phyloP scores from a whole-genome alignment of 2,329 filamentous ascomycete species.

The Juglanconis juglandina region DNA sequence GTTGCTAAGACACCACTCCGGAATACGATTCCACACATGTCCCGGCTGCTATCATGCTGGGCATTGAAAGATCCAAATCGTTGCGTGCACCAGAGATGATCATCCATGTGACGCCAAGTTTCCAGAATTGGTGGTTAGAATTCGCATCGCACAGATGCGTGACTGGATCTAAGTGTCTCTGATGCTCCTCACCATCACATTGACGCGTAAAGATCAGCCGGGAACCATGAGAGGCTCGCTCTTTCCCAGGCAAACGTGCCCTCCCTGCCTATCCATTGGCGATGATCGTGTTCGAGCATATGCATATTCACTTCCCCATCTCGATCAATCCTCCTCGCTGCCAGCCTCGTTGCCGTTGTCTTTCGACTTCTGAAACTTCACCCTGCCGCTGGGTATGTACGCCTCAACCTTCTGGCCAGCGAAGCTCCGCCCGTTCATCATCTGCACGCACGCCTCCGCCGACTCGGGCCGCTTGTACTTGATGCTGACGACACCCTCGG shows the following conservation, averaged over 20 bases:
- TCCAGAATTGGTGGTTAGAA: no score
- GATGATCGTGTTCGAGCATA: background rate
- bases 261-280: no score
- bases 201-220: no score
- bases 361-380: conserved; percentile 69
- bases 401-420: conserved; percentile 70
- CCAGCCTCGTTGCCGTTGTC: conserved; percentile 49
- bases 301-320: conserved; percentile 6
- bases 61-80: background rate
- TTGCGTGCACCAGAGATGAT: background rate
- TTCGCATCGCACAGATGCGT: background rate
- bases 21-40: background rate
- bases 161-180: background rate
- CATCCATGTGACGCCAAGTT: background rate
- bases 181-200: background rate
- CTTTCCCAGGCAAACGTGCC: no score
- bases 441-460: conserved; percentile 67
- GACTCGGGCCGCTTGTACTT: conserved; percentile 71
- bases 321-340: conserved; percentile 32
- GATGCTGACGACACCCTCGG: conserved; percentile 79
- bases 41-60: background rate
- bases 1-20: background rate
- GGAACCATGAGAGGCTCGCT: no score
- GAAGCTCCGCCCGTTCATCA: conserved; percentile 80
- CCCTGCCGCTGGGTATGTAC: conserved; percentile 65